These are phyloP conservation scores for Magnaporthiopsis incrustans DNA, from an alignment of 2,329 filamentous ascomycete genomes.

Conservation along the genomic window DNA sequence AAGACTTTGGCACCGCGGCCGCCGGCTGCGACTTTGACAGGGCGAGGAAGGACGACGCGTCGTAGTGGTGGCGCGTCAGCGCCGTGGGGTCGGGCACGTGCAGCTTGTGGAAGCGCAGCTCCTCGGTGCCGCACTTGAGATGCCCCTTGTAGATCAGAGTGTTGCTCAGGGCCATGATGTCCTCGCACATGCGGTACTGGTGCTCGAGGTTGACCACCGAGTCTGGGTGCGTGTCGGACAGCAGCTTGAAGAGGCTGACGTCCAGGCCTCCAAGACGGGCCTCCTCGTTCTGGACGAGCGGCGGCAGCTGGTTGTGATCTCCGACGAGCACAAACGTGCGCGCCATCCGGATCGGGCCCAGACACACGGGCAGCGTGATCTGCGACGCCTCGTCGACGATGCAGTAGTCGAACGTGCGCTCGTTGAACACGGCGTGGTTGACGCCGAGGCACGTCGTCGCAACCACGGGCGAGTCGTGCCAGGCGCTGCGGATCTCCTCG, in stretches of 20 bases:
- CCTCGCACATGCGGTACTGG: constrained; percentile 97
- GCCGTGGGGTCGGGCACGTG: constrained; percentile 57
- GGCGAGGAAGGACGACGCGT: constrained; percentile 33
- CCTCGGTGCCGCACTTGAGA: constrained; percentile 78
- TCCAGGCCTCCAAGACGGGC: constrained; percentile 82
- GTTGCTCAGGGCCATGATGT: constrained; percentile 92
- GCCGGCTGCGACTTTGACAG: constrained; percentile 27
- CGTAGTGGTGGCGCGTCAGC: constrained; percentile 52
- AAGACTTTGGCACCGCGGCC: constrained; percentile 8
- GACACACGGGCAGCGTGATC: constrained; percentile 89
- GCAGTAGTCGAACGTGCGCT: constrained; percentile 91
- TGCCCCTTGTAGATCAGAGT: constrained; percentile 86
- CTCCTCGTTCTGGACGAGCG: constrained; percentile 85
- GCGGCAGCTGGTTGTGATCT: constrained; percentile 92
- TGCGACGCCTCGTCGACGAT: constrained; percentile 98
- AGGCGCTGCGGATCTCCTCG: constrained; percentile 75
- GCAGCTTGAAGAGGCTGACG: constrained; percentile 84
- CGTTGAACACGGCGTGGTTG: constrained; percentile 79
- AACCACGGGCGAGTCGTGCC: constrained; percentile 81
- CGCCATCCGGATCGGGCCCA: constrained; percentile 90
- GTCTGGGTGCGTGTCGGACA: constrained; percentile 80
- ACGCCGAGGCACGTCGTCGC: constrained; percentile 93
- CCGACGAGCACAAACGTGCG: constrained; percentile 90
- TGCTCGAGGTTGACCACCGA: constrained; percentile 90
- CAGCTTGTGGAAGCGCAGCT: constrained; percentile 63